Percentiles rank a stretch among this genome's conserved stretches.
Evolutionary conservation across 495 filamentous ascomycete genomes (phyloP).

Genomic region (Aspergillus olivimuriae): DNA sequence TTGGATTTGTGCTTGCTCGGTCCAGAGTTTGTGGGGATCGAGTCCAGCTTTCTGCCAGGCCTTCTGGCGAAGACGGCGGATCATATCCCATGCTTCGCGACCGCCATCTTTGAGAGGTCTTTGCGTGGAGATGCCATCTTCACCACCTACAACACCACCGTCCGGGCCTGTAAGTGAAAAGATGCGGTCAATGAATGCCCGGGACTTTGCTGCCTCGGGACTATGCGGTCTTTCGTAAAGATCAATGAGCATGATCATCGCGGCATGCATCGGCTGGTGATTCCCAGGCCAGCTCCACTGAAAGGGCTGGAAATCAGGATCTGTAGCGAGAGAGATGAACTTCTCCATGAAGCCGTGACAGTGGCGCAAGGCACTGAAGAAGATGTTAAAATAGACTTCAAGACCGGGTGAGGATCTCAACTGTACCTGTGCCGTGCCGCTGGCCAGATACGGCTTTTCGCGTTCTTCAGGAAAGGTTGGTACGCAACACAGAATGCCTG

Average conservation of each 20-base stretch:
- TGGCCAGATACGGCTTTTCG: slow-evolving; percentile 49
- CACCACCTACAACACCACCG: slow-evolving; percentile 45
- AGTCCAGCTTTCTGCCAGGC: slow-evolving; percentile 46
- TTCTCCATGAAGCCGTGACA: slow-evolving; percentile 52
- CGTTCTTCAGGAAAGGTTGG: slow-evolving; percentile 50
- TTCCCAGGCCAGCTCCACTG: slow-evolving; percentile 56
- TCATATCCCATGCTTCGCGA: slow-evolving; percentile 51
- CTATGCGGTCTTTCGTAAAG: slow-evolving; percentile 46
- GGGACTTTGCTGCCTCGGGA: slow-evolving; percentile 40
- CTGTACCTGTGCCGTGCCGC: slow-evolving; percentile 45
- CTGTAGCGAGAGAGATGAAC: slow-evolving; percentile 46
- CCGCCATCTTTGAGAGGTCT: slow-evolving; percentile 47
- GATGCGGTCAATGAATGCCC: slow-evolving; percentile 46
- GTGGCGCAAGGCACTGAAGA: slow-evolving; percentile 41
- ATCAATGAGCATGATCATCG: slow-evolving; percentile 54
- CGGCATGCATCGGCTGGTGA: slow-evolving; percentile 51
- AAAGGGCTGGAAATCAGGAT: slow-evolving; percentile 49
- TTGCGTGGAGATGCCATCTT: slow-evolving; percentile 41
- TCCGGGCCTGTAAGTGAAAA: slow-evolving; percentile 47
- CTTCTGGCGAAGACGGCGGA: slow-evolving; percentile 44
- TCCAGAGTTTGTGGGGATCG: slow-evolving; percentile 41
- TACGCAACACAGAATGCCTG: slow-evolving; percentile 49
- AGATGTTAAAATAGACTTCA: background rate
- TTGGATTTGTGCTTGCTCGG: slow-evolving; percentile 41
- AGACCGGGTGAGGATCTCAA: no score